These are phyloP conservation scores for Thielaviopsis euricoi DNA, from an alignment of 2,329 filamentous ascomycete genomes.

Conservation along the genomic window DNA sequence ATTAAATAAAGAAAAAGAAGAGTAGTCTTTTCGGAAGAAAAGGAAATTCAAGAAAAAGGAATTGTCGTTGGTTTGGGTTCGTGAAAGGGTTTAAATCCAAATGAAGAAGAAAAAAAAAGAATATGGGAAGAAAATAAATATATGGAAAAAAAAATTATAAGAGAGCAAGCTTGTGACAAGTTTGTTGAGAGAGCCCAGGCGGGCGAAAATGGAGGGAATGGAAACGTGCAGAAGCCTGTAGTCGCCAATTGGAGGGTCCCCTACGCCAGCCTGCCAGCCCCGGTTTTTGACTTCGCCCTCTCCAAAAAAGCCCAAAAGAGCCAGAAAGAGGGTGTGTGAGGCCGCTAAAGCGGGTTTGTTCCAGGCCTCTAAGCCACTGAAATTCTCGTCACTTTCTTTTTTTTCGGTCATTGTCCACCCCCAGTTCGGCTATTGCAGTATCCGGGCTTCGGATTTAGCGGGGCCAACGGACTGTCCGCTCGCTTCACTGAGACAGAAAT, in stretches of 20 bases:
- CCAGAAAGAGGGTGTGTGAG: neutral
- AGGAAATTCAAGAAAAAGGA: slow-evolving; percentile 7
- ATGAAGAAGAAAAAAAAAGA: neutral
- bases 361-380: neutral
- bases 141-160: neutral
- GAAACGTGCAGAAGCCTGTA: slow-evolving; percentile 13
- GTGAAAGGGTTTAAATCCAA: neutral
- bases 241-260: neutral
- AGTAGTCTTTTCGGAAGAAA: slow-evolving; percentile 9
- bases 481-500: neutral
- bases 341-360: neutral
- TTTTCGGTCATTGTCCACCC: neutral
- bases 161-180: neutral
- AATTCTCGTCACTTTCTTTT: neutral
- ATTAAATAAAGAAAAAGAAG: neutral
- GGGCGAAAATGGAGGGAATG: neutral
- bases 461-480: neutral
- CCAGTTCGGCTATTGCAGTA: neutral
- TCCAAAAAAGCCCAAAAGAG: too few relatives aligned
- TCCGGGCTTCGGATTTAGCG: neutral
- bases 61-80: neutral
- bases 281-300: neutral
- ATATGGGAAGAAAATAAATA: neutral
- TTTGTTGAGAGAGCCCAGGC: neutral
- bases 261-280: neutral